These are phyloP conservation scores for Sporothrix variecibatus DNA, from an alignment of 2,329 filamentous ascomycete genomes.

Conservation along the genomic window DNA sequence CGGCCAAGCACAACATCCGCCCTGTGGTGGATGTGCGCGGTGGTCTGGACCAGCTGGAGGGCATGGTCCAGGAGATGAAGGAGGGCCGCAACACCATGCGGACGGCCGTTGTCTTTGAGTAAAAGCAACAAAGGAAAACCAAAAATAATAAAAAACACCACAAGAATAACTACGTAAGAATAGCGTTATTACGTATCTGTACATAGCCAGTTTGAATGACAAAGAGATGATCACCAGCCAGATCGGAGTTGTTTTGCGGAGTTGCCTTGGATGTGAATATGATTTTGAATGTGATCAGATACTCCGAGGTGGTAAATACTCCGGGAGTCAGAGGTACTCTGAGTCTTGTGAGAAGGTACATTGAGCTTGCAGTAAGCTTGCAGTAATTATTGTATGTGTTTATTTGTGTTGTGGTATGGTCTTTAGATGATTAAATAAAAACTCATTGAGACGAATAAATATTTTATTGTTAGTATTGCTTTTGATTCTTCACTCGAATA, in stretches of 20 bases:
- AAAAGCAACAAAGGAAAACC: not conserved
- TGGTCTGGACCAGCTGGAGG: slow-evolving; percentile 43
- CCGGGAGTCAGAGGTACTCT: not conserved
- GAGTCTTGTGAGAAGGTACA: not conserved
- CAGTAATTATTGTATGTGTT: not conserved
- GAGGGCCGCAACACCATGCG: slow-evolving; percentile 31
- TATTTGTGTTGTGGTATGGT: not conserved
- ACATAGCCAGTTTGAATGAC: slow-evolving; percentile 13
- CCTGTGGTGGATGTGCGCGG: slow-evolving; percentile 43
- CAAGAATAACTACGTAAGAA: not conserved
- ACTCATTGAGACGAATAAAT: too few relatives aligned
- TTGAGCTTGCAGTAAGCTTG: too few relatives aligned
- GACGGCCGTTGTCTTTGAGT: slow-evolving; percentile 26
- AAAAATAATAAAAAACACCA: not conserved
- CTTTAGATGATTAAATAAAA: too few relatives aligned
- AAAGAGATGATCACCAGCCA: slow-evolving; percentile 2
- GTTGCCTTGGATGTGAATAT: not conserved
- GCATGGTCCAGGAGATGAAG: slow-evolving; percentile 44
- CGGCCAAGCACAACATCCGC: slow-evolving; percentile 44
- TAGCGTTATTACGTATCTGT: not conserved
- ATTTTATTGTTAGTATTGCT: not conserved
- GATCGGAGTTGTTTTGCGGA: not conserved
- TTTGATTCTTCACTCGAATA: too few relatives aligned
- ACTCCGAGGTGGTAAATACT: not conserved
- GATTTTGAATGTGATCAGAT: not conserved